Percentiles rank a stretch among this genome's conserved stretches.
Conservation (phyloP, 1,139 yeast species). For the Suhomyces atakaporum region DNA sequence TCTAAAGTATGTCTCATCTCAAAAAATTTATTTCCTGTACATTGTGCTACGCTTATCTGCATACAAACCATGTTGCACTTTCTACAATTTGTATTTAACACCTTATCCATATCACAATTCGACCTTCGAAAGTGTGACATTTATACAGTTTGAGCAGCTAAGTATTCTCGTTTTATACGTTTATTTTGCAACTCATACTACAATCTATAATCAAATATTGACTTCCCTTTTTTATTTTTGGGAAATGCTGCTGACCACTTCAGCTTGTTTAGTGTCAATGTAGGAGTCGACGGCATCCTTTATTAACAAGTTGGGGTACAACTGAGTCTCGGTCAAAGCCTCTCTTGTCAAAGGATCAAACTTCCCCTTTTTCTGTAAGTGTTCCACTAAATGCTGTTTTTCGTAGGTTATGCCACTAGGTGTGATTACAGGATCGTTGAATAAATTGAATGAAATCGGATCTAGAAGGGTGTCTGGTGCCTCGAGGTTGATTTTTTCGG, state of each 20-base stretch:
- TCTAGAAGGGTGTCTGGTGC: slow-evolving; percentile 48
- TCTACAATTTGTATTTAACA: neutral
- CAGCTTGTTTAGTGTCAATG: slow-evolving; percentile 11
- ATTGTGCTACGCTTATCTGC: neutral
- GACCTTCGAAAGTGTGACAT: neutral
- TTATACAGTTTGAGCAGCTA: neutral
- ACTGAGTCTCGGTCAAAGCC: slow-evolving; percentile 36
- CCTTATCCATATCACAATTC: too few species aligned
- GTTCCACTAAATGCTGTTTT: slow-evolving; percentile 39
- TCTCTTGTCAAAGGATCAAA: slow-evolving; percentile 46
- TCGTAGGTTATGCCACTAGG: slow-evolving; percentile 54
- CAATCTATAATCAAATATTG: too few species aligned
- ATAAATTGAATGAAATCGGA: slow-evolving; percentile 49
- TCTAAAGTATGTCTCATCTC: slow-evolving; percentile 11
- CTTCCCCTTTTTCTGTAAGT: slow-evolving; percentile 34
- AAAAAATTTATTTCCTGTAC: slow-evolving; percentile 11
- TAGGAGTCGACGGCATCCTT: slow-evolving; percentile 41
- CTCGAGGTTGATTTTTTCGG: slow-evolving; percentile 22
- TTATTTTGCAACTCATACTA: neutral
- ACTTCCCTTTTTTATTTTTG: neutral
- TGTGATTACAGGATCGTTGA: slow-evolving; percentile 50
- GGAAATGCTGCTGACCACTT: neutral
- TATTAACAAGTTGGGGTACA: slow-evolving; percentile 46
- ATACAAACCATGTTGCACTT: neutral
- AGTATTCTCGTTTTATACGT: neutral